phyloP scores from a whole-genome alignment of 2,329 filamentous ascomycete genomes.

The Penicillium verrucosum region DNA sequence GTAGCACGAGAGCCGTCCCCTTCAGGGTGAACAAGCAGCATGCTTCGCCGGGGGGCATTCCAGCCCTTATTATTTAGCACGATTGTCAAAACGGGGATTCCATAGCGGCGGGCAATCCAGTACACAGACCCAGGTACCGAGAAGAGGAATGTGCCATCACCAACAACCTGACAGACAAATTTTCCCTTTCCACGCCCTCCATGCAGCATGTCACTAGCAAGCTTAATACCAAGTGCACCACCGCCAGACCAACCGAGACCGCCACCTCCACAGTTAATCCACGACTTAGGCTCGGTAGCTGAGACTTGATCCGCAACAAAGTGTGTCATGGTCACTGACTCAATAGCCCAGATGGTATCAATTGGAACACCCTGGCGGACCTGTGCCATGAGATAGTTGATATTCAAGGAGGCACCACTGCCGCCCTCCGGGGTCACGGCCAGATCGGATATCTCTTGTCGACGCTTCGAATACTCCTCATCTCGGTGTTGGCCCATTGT shows the following conservation, averaged over 20 bases:
- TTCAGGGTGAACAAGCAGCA: conserved; percentile 64
- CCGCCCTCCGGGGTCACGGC: conserved; percentile 53
- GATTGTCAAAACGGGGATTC: conserved; percentile 64
- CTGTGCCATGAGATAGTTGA: conserved; percentile 55
- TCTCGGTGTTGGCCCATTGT: conserved; percentile 56
- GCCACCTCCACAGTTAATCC: conserved; percentile 78
- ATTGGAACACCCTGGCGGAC: conserved; percentile 56
- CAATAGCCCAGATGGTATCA: conserved; percentile 72
- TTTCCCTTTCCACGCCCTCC: conserved; percentile 53
- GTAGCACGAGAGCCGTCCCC: conserved; percentile 60
- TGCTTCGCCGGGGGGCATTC: conserved; percentile 62
- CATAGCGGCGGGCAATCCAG: conserved; percentile 65
- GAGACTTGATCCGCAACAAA: conserved; percentile 70
- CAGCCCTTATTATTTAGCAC: conserved; percentile 69
- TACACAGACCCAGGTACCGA: conserved; percentile 63
- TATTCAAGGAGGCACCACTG: conserved; percentile 60
- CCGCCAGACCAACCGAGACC: conserved; percentile 80
- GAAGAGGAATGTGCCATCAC: conserved; percentile 67
- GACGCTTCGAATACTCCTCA: conserved; percentile 55
- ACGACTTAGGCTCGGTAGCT: conserved; percentile 64
- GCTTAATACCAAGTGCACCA: conserved; percentile 70
- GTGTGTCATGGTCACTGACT: conserved; percentile 70
- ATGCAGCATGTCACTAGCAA: conserved; percentile 58
- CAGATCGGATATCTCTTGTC: conserved; percentile 58
- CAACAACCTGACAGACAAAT: conserved; percentile 63